phyloP scores from a whole-genome alignment of 1,284 basidiomycete genomes.

The Microbotryum silenes-acaulis region DNA sequence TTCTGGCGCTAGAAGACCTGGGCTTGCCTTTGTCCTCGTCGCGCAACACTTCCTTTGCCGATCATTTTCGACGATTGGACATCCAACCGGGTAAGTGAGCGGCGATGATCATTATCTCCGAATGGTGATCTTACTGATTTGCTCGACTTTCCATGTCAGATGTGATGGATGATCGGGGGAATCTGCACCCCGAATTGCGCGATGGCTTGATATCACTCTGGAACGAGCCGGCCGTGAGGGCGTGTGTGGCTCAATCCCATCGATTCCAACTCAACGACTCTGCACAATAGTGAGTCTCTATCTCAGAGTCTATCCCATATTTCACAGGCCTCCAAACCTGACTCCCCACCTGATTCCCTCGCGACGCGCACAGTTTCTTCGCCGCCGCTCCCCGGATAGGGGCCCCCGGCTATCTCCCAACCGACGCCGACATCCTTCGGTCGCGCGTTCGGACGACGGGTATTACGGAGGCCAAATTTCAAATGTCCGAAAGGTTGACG shows the following conservation, averaged over 20 bases:
- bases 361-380: slow-evolving; percentile 4
- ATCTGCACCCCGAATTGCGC: neutral
- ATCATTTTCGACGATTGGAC: too few species aligned
- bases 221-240: neutral
- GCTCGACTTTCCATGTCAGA: neutral
- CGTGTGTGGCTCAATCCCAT: neutral
- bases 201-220: neutral
- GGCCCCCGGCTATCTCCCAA: neutral
- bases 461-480: too few species aligned
- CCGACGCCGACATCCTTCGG: slow-evolving; percentile 4
- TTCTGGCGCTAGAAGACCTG: neutral
- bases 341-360: too few species aligned
- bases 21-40: neutral
- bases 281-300: slow-evolving; percentile 7
- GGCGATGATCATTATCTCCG: neutral
- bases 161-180: neutral
- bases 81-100: too few species aligned
- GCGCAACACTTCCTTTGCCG: neutral
- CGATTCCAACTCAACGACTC: slow-evolving; percentile 10
- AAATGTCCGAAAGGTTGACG: too few species aligned
- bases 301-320: neutral
- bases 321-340: neutral
- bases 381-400: slow-evolving; percentile 1
- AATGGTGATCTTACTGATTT: neutral
- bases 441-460: slow-evolving; percentile 1